Evolutionary conservation across 2,329 filamentous ascomycete species (phyloP).

Genomic region (Alternaria sp.): DNA sequence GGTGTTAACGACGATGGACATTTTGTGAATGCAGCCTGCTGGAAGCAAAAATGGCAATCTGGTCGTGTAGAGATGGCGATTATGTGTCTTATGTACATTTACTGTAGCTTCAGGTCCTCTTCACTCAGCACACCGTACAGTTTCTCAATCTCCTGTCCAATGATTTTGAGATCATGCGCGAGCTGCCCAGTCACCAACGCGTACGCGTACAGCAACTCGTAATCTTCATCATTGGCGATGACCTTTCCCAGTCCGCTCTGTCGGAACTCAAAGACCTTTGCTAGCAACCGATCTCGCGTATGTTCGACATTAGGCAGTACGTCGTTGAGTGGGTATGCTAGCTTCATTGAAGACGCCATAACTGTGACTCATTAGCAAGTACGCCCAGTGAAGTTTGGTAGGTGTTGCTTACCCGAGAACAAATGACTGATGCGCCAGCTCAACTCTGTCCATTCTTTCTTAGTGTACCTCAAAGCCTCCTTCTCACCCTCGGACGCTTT

Average conservation of each 20-base stretch:
- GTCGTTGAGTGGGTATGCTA: slow-evolving; percentile 92
- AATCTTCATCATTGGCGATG: slow-evolving; percentile 76
- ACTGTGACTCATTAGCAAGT: slow-evolving; percentile 59
- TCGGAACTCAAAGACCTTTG: slow-evolving; percentile 87
- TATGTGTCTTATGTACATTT: slow-evolving; percentile 11
- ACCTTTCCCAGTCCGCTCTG: slow-evolving; percentile 66
- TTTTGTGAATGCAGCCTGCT: not conserved
- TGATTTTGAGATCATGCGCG: slow-evolving; percentile 63
- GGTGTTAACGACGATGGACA: too few species aligned
- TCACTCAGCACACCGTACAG: slow-evolving; percentile 70
- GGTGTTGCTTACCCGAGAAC: slow-evolving; percentile 61
- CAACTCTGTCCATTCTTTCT: slow-evolving; percentile 78
- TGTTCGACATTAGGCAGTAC: slow-evolving; percentile 83
- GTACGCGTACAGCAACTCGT: slow-evolving; percentile 92
- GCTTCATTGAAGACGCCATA: slow-evolving; percentile 89
- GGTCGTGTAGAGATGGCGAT: not conserved
- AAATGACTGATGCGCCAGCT: slow-evolving; percentile 92
- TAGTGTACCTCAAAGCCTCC: slow-evolving; percentile 79
- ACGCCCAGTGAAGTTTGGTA: not conserved
- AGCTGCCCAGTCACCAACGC: slow-evolving; percentile 70
- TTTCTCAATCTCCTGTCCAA: slow-evolving; percentile 64
- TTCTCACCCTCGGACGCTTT: slow-evolving; percentile 81
- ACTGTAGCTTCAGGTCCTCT: slow-evolving; percentile 64
- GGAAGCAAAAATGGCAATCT: not conserved
- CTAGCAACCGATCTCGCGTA: slow-evolving; percentile 81